phyloP scores from a whole-genome alignment of 1,284 basidiomycete species.

The Agaricales sp. region DNA sequence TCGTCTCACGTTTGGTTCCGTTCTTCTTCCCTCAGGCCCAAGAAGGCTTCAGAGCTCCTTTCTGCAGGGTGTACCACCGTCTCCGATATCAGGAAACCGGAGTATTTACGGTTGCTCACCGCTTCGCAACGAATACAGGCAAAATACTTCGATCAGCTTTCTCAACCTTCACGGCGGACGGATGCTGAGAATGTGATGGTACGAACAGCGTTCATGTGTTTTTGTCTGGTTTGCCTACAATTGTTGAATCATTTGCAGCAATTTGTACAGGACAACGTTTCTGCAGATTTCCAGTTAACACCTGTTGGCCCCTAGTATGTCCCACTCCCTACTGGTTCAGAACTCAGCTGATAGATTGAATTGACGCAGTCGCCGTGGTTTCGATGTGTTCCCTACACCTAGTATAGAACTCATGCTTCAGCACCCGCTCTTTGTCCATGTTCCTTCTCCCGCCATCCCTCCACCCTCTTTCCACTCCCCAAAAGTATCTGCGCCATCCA shows the following conservation, averaged over 20 bases:
- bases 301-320: slow-evolving; percentile 44
- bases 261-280: slow-evolving; percentile 32
- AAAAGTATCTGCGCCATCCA: background rate
- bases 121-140: slow-evolving; percentile 24
- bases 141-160: slow-evolving; percentile 28
- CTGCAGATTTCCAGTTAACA: slow-evolving; percentile 32
- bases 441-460: slow-evolving; percentile 21
- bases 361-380: slow-evolving; percentile 35
- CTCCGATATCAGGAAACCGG: slow-evolving; percentile 28
- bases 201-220: slow-evolving; percentile 11
- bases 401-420: slow-evolving; percentile 31
- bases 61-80: slow-evolving; percentile 36
- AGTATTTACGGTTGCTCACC: slow-evolving; percentile 26
- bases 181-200: slow-evolving; percentile 35
- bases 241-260: slow-evolving; percentile 23
- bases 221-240: slow-evolving; percentile 1
- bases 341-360: too few species aligned
- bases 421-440: slow-evolving; percentile 28
- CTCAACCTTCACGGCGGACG: slow-evolving; percentile 21
- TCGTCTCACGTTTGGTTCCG: background rate
- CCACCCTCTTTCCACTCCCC: slow-evolving; percentile 11
- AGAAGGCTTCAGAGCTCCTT: slow-evolving; percentile 31
- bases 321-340: background rate
- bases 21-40: slow-evolving; percentile 17
- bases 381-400: slow-evolving; percentile 16